Base-by-base conservation (phyloP, 2,329 filamentous ascomycete genomes). In the Nothophaeocryptopus gaeumannii region DNA sequence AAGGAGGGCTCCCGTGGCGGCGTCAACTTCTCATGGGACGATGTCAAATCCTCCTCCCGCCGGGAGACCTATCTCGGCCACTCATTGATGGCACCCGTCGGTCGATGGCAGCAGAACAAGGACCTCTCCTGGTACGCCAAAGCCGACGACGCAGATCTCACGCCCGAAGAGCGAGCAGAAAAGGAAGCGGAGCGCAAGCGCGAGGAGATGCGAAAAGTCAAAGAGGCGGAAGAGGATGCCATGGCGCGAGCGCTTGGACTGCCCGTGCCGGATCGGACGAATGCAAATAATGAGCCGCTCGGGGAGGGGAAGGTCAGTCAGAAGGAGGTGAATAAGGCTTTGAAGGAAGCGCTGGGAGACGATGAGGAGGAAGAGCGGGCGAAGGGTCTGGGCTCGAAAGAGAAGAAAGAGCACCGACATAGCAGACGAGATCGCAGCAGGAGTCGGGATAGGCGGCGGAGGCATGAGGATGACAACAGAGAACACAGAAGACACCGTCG, bases 21-120 rank as follows among this genome's bases (percentile, higher is more conserved):
- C 53, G 87, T 87, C 71, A 90, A 96, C 70, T 99, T 99, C 76
- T 91, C 85, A 73, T 97, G 93, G 93, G 88, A 92, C 58, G 90
- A 96, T 61, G 92, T 99, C 66, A 86, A 92, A 68, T 83, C 78
- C 58, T 95, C 90, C 42, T 75, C 80, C 15, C 91, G 96, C 65
- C 90, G 93, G 70, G 91, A 99, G 71, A 96, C 85, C 68, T 86
- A 86, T 69, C 85, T 96, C 7, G 91, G 91, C 45, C 91, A 96
- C 74, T 93, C 88, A 51, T 73, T 96, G 51, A 96, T 92, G 77
- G 91, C 91, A 45, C 70, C 91, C 0, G 90, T 96, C 3, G 91
- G 91, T 7, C 86, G 91, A 58, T 96, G 91, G 91, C 88, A 93
- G 64, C 84, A 92, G 66, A 84, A 86, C 7, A 84, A 83, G 52